Evolutionary conservation across 768 basidiomycete genomes (phyloP).

Genomic region (Psilocybe sp.): DNA sequence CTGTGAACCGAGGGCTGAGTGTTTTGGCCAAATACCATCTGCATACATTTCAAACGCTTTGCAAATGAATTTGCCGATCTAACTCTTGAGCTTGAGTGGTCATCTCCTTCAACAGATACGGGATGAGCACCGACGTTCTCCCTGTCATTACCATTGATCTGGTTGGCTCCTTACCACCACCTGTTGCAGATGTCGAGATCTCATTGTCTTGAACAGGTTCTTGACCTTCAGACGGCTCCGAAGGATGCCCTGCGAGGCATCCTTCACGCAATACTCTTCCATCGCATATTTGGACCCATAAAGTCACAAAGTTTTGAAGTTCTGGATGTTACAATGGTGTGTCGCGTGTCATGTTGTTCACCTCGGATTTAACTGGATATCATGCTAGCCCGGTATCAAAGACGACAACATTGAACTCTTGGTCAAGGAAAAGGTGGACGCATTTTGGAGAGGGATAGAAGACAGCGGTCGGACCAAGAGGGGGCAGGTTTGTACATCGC

Average conservation of each 20-base stretch:
- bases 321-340: constrained; percentile 80
- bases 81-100: too few relatives aligned
- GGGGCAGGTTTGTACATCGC: constrained; percentile 52
- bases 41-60: too few relatives aligned
- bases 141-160: too few relatives aligned
- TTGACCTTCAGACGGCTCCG: constrained; percentile 55
- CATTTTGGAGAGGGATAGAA: constrained; percentile 78
- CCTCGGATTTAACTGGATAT: background rate
- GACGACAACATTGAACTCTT: constrained; percentile 71
- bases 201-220: constrained; percentile 38
- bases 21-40: too few relatives aligned
- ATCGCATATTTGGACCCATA: constrained; percentile 77
- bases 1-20: too few relatives aligned
- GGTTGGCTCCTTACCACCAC: too few relatives aligned
- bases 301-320: constrained; percentile 78
- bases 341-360: constrained; percentile 13
- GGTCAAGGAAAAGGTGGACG: constrained; percentile 72
- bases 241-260: constrained; percentile 75
- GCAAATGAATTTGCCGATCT: too few relatives aligned
- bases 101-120: too few relatives aligned
- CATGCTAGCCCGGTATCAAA: constrained; percentile 66
- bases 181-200: background rate
- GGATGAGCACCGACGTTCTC: too few relatives aligned
- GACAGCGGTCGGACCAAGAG: constrained; percentile 49
- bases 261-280: constrained; percentile 82